These are phyloP conservation scores for Knufia petricola DNA, from an alignment of 2,329 filamentous ascomycete genomes.

Conservation along the genomic window DNA sequence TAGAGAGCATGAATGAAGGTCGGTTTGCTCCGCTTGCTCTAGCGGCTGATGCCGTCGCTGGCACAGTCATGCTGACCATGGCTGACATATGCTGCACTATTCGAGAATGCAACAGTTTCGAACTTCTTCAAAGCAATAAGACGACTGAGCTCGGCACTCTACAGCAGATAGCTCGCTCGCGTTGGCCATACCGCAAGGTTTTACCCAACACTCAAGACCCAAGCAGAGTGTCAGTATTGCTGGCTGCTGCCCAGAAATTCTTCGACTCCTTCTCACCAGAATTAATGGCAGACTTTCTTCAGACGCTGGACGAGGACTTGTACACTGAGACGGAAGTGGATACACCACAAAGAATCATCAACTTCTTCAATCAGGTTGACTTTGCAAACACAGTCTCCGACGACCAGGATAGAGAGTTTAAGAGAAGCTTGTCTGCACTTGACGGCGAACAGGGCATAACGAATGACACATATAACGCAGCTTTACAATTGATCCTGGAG, in stretches of 20 bases:
- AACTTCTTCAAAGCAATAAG: slow-evolving; percentile 64
- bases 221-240: slow-evolving; percentile 49
- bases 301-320: slow-evolving; percentile 61
- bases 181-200: slow-evolving; percentile 37
- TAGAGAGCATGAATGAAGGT: slow-evolving; percentile 77
- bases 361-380: slow-evolving; percentile 67
- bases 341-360: slow-evolving; percentile 63
- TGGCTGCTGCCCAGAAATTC: slow-evolving; percentile 62
- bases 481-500: slow-evolving; percentile 35
- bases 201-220: slow-evolving; percentile 41
- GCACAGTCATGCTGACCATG: slow-evolving; percentile 74
- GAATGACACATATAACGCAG: slow-evolving; percentile 43
- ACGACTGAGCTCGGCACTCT: slow-evolving; percentile 30
- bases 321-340: slow-evolving; percentile 63
- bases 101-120: slow-evolving; percentile 67
- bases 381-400: slow-evolving; percentile 73
- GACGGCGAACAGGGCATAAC: slow-evolving; percentile 40
- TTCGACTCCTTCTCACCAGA: slow-evolving; percentile 60
- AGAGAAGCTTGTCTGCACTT: slow-evolving; percentile 57
- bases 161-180: slow-evolving; percentile 24
- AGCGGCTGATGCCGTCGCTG: slow-evolving; percentile 58
- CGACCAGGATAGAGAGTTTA: slow-evolving; percentile 65
- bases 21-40: slow-evolving; percentile 73
- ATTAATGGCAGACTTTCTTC: slow-evolving; percentile 57
- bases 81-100: slow-evolving; percentile 73